Evolutionary conservation across 495 filamentous ascomycete species (phyloP).

Genomic region (Penicillium flavigenum): DNA sequence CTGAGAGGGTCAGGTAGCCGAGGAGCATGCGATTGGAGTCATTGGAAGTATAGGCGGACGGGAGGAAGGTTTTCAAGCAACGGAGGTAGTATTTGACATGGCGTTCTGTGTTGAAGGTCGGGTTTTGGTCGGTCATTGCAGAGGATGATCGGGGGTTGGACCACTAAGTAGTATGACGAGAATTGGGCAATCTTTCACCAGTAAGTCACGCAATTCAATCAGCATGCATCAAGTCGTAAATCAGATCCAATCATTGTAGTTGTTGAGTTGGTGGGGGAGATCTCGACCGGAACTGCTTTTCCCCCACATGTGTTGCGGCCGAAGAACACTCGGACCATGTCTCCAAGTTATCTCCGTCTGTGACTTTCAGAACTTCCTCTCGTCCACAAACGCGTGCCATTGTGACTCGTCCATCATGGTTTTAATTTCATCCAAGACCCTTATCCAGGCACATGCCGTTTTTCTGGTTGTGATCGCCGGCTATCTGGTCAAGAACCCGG

Average conservation of each 20-base stretch:
- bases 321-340: constrained; percentile 19
- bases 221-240: constrained; percentile 3
- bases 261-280: constrained; percentile 16
- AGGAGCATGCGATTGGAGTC: constrained; percentile 89
- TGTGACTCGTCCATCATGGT: constrained; percentile 56
- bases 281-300: constrained; percentile 18
- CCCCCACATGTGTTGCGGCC: constrained; percentile 22
- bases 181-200: background rate
- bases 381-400: constrained; percentile 3
- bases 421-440: constrained; percentile 69
- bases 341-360: constrained; percentile 3
- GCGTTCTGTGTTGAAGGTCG: constrained; percentile 61
- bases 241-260: constrained; percentile 5
- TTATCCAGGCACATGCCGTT: constrained; percentile 75
- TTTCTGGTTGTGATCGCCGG: constrained; percentile 79
- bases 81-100: constrained; percentile 93
- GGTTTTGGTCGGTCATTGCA: constrained; percentile 30
- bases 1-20: constrained; percentile 81
- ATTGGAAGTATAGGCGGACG: constrained; percentile 75
- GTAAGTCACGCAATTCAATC: background rate
- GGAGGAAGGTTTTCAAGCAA: constrained; percentile 79
- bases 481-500: constrained; percentile 74
- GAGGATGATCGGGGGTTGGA: background rate
- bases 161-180: background rate
- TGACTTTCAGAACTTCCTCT: constrained; percentile 10